A percentile compares a stretch with the other conserved stretches of the same genome.
phyloP scores from a whole-genome alignment of 2,329 filamentous ascomycete genomes.

The Talaromyces verruculosus region DNA sequence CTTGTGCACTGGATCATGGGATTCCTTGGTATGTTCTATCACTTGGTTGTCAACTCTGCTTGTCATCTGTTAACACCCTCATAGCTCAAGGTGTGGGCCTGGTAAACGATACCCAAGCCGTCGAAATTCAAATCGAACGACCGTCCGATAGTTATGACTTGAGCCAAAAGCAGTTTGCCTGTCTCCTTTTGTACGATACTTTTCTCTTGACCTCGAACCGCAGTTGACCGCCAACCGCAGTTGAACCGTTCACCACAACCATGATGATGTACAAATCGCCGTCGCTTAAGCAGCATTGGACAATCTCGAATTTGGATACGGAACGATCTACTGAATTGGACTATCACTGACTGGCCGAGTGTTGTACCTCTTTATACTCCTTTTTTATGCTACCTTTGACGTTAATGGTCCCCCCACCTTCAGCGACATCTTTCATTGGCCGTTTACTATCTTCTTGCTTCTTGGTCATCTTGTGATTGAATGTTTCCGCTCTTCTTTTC shows the following conservation, averaged over 20 bases:
- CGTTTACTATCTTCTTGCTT: constrained; percentile 24
- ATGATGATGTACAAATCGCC: constrained; percentile 1
- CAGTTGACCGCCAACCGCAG: constrained; percentile 30
- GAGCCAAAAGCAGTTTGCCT: constrained; percentile 25
- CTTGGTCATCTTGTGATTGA: constrained; percentile 26
- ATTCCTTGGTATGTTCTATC: constrained; percentile 78
- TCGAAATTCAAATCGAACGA: constrained; percentile 38
- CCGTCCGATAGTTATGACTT: constrained; percentile 32
- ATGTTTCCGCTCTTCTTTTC: constrained; percentile 25
- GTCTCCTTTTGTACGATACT: constrained; percentile 49
- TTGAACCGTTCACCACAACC: constrained; percentile 21
- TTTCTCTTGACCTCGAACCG: constrained; percentile 35
- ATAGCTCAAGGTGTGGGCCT: constrained; percentile 86
- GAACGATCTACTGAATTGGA: constrained; percentile 3
- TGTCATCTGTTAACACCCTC: neutral
- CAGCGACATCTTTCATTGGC: constrained; percentile 28
- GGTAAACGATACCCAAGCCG: constrained; percentile 54
- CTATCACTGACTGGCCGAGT: constrained; percentile 18
- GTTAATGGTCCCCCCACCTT: constrained; percentile 31
- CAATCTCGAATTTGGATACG: constrained; percentile 8
- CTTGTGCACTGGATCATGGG: constrained; percentile 98
- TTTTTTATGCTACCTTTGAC: constrained; percentile 33
- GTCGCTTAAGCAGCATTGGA: constrained; percentile 18
- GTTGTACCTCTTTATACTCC: constrained; percentile 28
- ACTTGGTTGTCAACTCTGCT: neutral